Percentiles rank a stretch among this genome's conserved stretches.
phyloP scores from a whole-genome alignment of 371 early-diverging fungal species.

The Pancytospora philotis region DNA sequence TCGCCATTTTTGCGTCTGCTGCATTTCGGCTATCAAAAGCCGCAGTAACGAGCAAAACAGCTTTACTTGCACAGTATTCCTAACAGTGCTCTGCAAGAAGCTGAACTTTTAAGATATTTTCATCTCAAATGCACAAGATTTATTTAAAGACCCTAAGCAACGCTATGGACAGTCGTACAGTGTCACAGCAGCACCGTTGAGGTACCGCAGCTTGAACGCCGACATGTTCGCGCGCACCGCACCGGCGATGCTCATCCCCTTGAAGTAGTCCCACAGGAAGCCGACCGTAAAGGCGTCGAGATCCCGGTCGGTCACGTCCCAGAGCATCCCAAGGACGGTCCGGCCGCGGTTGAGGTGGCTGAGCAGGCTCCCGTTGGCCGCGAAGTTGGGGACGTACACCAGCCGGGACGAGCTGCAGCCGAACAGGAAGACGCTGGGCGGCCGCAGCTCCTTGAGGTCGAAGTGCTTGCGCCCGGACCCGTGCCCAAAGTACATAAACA shows the following conservation, averaged over 20 bases:
- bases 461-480: constrained; percentile 79
- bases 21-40: no score
- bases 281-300: constrained; percentile 71
- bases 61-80: no score
- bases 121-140: no score
- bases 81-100: no score
- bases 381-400: constrained; percentile 38
- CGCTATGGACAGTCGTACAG: no score
- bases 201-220: constrained; percentile 67
- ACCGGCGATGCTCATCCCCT: constrained; percentile 60
- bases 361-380: constrained; percentile 27
- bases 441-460: constrained; percentile 10
- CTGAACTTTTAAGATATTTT: no score
- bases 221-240: constrained; percentile 69
- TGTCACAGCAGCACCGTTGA: constrained; percentile 89
- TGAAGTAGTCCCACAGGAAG: constrained; percentile 56
- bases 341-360: constrained; percentile 61
- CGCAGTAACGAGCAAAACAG: no score
- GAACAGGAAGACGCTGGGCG: constrained; percentile 51
- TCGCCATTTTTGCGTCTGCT: no score
- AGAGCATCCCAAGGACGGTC: constrained; percentile 81
- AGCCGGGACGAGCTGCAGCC: constrained; percentile 55
- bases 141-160: no score
- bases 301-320: constrained; percentile 97
- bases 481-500: constrained; percentile 78